phyloP scores from a whole-genome alignment of 192 early-diverging fungal genomes.

The Bifiguratus adelaidae region DNA sequence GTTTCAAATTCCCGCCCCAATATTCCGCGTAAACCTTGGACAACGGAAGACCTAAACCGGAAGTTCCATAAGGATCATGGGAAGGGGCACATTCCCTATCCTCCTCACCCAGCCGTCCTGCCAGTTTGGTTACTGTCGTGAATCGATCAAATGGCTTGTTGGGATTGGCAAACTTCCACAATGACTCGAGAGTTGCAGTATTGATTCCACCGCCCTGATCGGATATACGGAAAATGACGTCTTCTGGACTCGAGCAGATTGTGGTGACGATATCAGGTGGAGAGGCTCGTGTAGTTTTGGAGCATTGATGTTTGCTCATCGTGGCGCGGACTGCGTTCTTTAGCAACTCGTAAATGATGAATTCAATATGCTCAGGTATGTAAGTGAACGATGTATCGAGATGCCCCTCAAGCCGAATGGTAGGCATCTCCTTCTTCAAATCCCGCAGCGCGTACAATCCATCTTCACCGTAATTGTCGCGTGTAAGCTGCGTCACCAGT shows the following conservation, averaged over 20 bases:
- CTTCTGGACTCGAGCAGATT: slow-evolving; percentile 60
- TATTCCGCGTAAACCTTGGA: slow-evolving; percentile 88
- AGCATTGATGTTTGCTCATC: slow-evolving; percentile 36
- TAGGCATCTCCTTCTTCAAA: slow-evolving; percentile 41
- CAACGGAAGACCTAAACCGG: slow-evolving; percentile 91
- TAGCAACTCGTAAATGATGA: slow-evolving; percentile 86
- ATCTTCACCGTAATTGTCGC: too few relatives aligned
- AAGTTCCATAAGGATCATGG: slow-evolving; percentile 29
- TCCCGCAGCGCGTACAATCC: too few relatives aligned
- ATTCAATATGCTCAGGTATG: slow-evolving; percentile 91
- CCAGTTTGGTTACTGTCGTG: slow-evolving; percentile 63
- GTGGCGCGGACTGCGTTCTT: slow-evolving; percentile 77
- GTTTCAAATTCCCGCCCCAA: slow-evolving; percentile 82
- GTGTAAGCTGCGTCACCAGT: background rate
- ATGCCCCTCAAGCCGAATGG: slow-evolving; percentile 65
- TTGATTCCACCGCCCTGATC: slow-evolving; percentile 89
- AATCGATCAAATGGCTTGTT: slow-evolving; percentile 53
- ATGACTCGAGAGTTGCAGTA: slow-evolving; percentile 1
- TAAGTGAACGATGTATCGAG: slow-evolving; percentile 67
- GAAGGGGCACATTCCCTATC: slow-evolving; percentile 23
- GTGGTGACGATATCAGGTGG: slow-evolving; percentile 83
- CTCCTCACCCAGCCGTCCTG: slow-evolving; percentile 20
- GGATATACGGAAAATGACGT: slow-evolving; percentile 84
- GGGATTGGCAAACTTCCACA: slow-evolving; percentile 35
- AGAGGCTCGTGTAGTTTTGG: slow-evolving; percentile 21